Base-by-base conservation (phyloP, 352 stramenopile species). In the Pythium coloratum region DNA sequence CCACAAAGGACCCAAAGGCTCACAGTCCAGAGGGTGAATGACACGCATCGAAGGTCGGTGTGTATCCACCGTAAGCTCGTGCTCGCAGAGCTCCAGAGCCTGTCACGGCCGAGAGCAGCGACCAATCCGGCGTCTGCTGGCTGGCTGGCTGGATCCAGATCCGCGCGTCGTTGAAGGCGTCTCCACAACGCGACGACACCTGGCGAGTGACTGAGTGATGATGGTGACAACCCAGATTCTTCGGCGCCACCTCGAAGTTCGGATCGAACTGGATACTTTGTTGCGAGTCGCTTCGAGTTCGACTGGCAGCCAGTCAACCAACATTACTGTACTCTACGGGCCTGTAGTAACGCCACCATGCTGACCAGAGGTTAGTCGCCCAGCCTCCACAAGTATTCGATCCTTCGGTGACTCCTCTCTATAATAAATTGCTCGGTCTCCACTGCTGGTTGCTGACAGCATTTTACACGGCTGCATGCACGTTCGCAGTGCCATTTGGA, bases 151-250 rank as follows among this genome's bases (percentile, higher is more conserved):
- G 42, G 14, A 24, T 49, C 42, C 42, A 30, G 28, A 30, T 30
- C 28, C 28, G 28, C 28, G 28, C 28, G n/a, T 30, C 14, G 46
- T 53, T 53, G 46, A 53, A 20, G 46, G 24, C 46, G 46, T 30
- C 46, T 12, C n/a, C 46, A 53, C 46, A 30, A 53, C 46, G 46
- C 10, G 20, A 53, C 46, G 46, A 53, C 46, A 30, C 46, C 6
- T 26, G 16, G 44, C 6, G 4, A 28, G 44, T 28, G 46, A 30
- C 40, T 14, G 12, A 30, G 10, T 18, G 38, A 44, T 44, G 38
- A 53, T 26, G 46, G 18, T 30, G 46, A 30, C 28, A 53, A 53
- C 46, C 46, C 46, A 53, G 46, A 53, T 53, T 53, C 46, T 53
- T 53, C 20, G 20, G 46, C 20, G 46, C 8, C 46, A 18, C 38